Evolutionary conservation across 495 filamentous ascomycete species (phyloP), one percentile per base, ranked within the genome.

Genomic region (Talaromyces liani): DNA sequence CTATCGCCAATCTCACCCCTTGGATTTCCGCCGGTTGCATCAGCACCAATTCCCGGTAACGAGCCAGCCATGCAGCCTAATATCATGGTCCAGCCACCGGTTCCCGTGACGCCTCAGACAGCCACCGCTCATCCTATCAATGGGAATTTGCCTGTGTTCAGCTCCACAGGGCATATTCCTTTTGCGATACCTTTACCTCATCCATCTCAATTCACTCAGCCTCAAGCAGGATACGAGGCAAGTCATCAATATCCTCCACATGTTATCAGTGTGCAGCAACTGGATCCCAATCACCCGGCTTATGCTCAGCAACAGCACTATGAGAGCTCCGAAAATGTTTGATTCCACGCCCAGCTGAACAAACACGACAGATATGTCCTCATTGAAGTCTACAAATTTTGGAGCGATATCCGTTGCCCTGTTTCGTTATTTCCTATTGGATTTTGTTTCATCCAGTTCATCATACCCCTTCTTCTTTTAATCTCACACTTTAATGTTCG

Each of bases 61-160:
- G 18, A 53, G 2, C 33, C 57, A 9, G 12, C 55, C n/a, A 36
- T 34, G 29, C 65, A 63, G 8, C 66, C 62, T 58, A 66, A 65
- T 59, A 61, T 66, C 18, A 65, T 66, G 41, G 56, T 71, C 0
- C 75, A 71, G 60, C 68, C 74, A 16, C 72, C 77, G 9, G 65
- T 69, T 56, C 65, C 39, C 8, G 36, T 64, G 24, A 7, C 7
- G 29, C 73, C 79, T n/a, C 68, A 70, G 2, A 14, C 34, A 39
- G 34, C 2, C 10, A 14, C 34, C 10, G 9, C 34, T 6, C 61
- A 73, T 29, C 69, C 73, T 14, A 75, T 73, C 12, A 82, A 74
- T 62, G 65, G 74, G 31, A 78, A 78, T 12, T 67, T 86, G 8
- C 84, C 84, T 9, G 71, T 81, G 6, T 82, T 85, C 55, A 81